phyloP scores from a whole-genome alignment of 768 basidiomycete species.

The Pholiota conissans region DNA sequence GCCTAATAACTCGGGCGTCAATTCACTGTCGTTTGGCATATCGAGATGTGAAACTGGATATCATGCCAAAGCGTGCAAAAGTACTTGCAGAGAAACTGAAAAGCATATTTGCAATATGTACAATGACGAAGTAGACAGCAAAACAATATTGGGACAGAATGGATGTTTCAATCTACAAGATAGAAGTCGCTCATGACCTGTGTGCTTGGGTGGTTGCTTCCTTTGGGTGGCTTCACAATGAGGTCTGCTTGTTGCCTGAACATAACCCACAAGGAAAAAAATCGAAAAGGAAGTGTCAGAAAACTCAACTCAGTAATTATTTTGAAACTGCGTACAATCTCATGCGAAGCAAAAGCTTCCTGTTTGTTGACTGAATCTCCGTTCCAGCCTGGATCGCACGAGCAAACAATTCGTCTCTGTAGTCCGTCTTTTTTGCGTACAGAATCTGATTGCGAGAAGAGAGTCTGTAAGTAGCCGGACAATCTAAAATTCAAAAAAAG shows the following conservation, averaged over 20 bases:
- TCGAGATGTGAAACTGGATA: no score
- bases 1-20: no score
- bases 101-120: background rate
- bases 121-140: background rate
- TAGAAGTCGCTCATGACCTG: background rate
- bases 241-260: conserved; percentile 85
- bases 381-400: conserved; percentile 72
- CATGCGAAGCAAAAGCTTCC: conserved; percentile 82
- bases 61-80: no score
- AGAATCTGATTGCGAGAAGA: conserved; percentile 59
- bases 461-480: no score
- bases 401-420: conserved; percentile 73
- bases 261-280: background rate
- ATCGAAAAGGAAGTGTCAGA: background rate
- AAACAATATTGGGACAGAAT: background rate
- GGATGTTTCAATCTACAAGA: background rate
- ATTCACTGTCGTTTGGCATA: no score
- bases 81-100: background rate
- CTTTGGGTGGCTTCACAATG: conserved; percentile 65
- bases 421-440: conserved; percentile 76
- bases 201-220: conserved; percentile 9
- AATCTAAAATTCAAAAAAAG: background rate
- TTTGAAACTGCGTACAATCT: conserved; percentile 58
- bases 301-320: background rate
- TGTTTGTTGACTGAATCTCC: conserved; percentile 71